Percentiles rank a stretch among this genome's conserved stretches.
Evolutionary conservation across 352 stramenopile genomes (phyloP).

Genomic region (Phytophthora pini): DNA sequence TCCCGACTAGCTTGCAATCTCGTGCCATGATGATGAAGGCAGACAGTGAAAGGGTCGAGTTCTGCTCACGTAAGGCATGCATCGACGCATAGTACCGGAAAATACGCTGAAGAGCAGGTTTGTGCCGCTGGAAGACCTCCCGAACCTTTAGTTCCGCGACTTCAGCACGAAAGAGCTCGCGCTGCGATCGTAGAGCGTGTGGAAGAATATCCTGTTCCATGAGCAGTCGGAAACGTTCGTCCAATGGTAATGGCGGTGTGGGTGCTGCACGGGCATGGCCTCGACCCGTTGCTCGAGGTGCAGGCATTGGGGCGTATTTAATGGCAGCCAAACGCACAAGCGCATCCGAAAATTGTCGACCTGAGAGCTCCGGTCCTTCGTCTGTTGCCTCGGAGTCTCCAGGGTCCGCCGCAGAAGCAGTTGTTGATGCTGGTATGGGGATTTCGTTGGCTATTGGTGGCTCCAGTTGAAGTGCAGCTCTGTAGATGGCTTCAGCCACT

Average conservation of each 20-base stretch:
- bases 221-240: conserved; percentile 68
- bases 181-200: conserved; percentile 72
- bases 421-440: background rate
- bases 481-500: conserved; percentile 59
- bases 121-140: conserved; percentile 79
- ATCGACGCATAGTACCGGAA: conserved; percentile 87
- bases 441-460: background rate
- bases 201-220: conserved; percentile 77
- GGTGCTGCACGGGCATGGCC: conserved; percentile 16
- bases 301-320: conserved; percentile 47
- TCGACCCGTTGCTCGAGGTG: conserved; percentile 15
- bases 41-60: conserved; percentile 72
- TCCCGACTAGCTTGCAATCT: conserved; percentile 80
- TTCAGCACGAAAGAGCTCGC: conserved; percentile 76
- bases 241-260: conserved; percentile 34
- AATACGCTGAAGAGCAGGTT: conserved; percentile 67
- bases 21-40: conserved; percentile 69
- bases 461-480: conserved; percentile 29
- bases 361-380: conserved; percentile 56
- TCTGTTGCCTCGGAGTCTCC: background rate
- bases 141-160: conserved; percentile 73
- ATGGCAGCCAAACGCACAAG: conserved; percentile 61
- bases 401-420: background rate
- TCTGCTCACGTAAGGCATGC: conserved; percentile 73
- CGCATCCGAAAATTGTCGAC: conserved; percentile 71